Conservation (phyloP, 2,329 filamentous ascomycete genomes). For the Fonsecaea multimorphosa region DNA sequence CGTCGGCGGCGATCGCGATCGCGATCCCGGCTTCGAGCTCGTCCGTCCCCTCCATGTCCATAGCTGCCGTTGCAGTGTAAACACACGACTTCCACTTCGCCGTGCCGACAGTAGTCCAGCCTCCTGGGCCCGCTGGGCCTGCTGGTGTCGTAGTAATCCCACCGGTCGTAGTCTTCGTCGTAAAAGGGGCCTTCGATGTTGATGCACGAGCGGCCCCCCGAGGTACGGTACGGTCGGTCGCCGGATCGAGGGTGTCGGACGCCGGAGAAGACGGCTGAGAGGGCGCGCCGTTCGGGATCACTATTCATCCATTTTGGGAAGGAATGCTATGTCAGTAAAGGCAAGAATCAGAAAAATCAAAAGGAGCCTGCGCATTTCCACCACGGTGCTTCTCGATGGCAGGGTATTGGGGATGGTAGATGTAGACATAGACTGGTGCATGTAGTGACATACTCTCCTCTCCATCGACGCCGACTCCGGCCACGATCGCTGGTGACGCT, state of each 20-base stretch:
- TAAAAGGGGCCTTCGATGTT: slow-evolving; percentile 8
- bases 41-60: not conserved
- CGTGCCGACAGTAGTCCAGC: slow-evolving; percentile 1
- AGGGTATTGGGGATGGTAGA: no score
- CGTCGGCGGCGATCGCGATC: not conserved
- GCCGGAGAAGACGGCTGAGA: slow-evolving; percentile 8
- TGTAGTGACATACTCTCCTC: not conserved
- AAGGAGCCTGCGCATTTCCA: no score
- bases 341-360: no score
- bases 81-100: not conserved
- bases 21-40: not conserved
- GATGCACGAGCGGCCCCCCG: not conserved
- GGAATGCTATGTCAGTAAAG: not conserved
- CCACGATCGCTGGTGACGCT: not conserved
- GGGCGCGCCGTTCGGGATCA: slow-evolving; percentile 3
- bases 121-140: not conserved
- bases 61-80: not conserved
- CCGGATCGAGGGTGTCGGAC: not conserved
- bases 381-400: no score
- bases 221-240: not conserved
- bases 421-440: not conserved
- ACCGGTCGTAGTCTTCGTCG: slow-evolving; percentile 3
- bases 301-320: not conserved
- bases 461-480: not conserved
- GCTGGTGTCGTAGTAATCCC: not conserved